phyloP scores from a whole-genome alignment of 2,329 filamentous ascomycete genomes.

The Karstenula rhodostoma region DNA sequence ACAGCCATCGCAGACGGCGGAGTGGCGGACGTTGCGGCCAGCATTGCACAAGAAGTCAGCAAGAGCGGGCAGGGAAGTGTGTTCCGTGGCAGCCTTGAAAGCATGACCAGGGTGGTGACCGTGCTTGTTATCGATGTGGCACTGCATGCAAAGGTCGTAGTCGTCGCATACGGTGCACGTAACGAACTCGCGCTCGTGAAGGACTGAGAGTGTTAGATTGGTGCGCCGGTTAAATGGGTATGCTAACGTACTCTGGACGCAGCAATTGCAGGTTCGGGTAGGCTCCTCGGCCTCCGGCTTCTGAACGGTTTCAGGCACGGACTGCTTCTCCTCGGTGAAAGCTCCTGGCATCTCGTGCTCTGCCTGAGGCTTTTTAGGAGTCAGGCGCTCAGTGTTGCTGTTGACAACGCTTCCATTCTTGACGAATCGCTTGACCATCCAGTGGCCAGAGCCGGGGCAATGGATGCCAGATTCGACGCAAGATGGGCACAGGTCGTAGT shows the following conservation, averaged over 20 bases:
- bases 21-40: constrained; percentile 82
- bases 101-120: constrained; percentile 90
- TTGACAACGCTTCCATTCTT: constrained; percentile 79
- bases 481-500: constrained; percentile 87
- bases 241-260: constrained; percentile 63
- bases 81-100: constrained; percentile 74
- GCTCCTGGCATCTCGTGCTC: constrained; percentile 54
- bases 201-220: constrained; percentile 57
- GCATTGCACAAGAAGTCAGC: constrained; percentile 75
- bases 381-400: constrained; percentile 84
- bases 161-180: constrained; percentile 87
- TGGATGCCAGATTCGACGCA: constrained; percentile 80
- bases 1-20: constrained; percentile 93
- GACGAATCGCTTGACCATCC: constrained; percentile 91
- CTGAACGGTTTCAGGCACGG: constrained; percentile 5
- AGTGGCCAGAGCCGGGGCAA: constrained; percentile 82
- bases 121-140: constrained; percentile 78
- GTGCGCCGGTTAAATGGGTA: too few relatives aligned
- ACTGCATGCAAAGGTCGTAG: constrained; percentile 88
- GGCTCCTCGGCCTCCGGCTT: constrained; percentile 45
- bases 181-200: constrained; percentile 80
- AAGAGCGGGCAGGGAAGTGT: constrained; percentile 63
- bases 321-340: constrained; percentile 46
- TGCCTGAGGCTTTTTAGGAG: constrained; percentile 64
- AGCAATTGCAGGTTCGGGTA: constrained; percentile 76